Evolutionary conservation across 345 rosid species (phyloP), one percentile per base, ranked within the genome.

Genomic region (Aquilaria malaccensis): DNA sequence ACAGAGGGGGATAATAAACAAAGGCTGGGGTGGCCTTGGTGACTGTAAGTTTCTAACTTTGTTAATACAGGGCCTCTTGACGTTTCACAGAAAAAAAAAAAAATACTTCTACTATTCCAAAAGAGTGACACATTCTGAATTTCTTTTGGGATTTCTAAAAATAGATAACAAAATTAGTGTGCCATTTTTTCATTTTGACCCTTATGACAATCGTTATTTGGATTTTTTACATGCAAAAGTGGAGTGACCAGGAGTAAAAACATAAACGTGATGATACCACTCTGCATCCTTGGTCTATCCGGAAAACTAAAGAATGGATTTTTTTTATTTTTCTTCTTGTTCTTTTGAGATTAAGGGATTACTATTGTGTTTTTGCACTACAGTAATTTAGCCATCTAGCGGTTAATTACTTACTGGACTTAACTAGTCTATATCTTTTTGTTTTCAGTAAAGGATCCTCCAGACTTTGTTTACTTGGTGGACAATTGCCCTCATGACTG

Each of bases 11-110:
- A 88, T 91, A 76, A 91, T 91, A 56, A 88, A 88, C 73, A 88
- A 86, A 81, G 97, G 97, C 63, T 91, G 97, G 97, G 97, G 97
- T 67, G 97, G 97, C 66, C 89, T 91, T 67, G 97, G 97, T 66
- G 76, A 88, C 66, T 73, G 97, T 91, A 77, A 63, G 94, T 75
- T 66, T 67, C 47, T 31, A 48, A 4, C 52, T 45, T n/a, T 10
- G 55, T 11, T 22, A 4, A 37, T 9, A 4, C 43, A 37, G 43
- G 43, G 7, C 43, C 43, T 1, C 43, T 37, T 37, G 22, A 22
- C 22, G 22, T 7, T 37, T 37, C 5, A 13, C 37, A 30, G 37
- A 9, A 15, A 15, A 15, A 15, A 15, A 15, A 37, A 9, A 12
- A 12, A 15, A 58, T 48, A 13, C 2, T 11, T 37, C 13, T 53